Conservation (phyloP, 257 asterid genomes). For the Capsicum baccatum region DNA sequence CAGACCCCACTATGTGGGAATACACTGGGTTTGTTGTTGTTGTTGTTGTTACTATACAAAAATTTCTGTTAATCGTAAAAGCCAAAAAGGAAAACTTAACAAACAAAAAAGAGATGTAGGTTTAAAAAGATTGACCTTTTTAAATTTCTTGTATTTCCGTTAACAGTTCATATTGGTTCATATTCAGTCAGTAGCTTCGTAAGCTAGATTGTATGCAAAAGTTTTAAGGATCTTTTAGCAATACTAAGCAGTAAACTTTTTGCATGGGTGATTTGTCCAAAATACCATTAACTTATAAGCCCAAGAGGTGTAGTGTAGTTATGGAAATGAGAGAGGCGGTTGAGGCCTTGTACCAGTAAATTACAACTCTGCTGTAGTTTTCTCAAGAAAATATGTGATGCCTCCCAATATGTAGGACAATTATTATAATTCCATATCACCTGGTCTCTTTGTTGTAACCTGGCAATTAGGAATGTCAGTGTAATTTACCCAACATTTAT, state of each 20-base stretch:
- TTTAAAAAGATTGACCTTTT: neutral
- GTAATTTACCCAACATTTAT: constrained; percentile 16
- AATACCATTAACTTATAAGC: neutral
- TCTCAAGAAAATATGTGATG: neutral
- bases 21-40: too few species aligned
- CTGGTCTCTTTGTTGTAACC: constrained; percentile 6
- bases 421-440: neutral
- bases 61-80: neutral
- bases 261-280: neutral
- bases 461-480: neutral
- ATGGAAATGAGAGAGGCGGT: neutral
- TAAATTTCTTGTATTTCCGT: neutral
- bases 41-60: neutral
- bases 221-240: neutral
- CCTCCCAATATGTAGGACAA: neutral
- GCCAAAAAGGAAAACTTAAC: constrained; percentile 3
- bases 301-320: neutral
- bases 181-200: constrained; percentile 1
- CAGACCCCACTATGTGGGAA: too few species aligned
- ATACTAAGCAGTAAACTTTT: neutral
- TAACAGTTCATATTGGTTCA: neutral
- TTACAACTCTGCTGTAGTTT: neutral
- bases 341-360: neutral
- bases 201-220: neutral
- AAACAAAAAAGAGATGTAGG: constrained; percentile 5